Conservation (phyloP, 306 rosid genomes). For the Cucurbita ficifolia region DNA sequence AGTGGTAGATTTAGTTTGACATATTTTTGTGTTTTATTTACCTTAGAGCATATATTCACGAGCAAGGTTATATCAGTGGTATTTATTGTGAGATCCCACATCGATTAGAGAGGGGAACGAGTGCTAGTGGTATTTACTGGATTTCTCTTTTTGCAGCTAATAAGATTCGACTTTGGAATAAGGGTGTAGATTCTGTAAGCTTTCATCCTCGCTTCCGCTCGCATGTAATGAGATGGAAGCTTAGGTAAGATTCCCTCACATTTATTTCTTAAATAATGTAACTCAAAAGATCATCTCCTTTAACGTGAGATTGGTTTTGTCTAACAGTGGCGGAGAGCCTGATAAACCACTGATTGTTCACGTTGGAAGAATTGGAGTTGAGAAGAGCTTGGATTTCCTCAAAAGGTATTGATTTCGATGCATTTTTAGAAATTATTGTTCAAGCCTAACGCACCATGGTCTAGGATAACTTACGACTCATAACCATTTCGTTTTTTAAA, state of each 20-base stretch:
- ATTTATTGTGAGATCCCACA: neutral
- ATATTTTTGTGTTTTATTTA: neutral
- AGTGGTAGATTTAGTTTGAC: too few species aligned
- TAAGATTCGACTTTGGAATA: constrained; percentile 91
- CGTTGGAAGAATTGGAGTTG: constrained; percentile 93
- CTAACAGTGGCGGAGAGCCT: constrained; percentile 63
- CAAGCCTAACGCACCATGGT: too few species aligned
- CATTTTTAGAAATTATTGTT: too few species aligned
- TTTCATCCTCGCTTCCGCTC: constrained; percentile 71
- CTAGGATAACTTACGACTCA: neutral
- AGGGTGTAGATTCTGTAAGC: constrained; percentile 92
- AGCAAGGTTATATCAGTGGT: neutral
- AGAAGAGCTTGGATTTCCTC: constrained; percentile 89
- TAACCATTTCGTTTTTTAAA: neutral
- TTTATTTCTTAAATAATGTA: neutral
- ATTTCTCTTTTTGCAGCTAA: constrained; percentile 40
- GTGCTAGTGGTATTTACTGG: neutral
- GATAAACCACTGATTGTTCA: constrained; percentile 87
- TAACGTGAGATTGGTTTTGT: constrained; percentile 7
- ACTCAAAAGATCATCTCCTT: constrained; percentile 6
- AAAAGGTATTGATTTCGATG: constrained; percentile 35
- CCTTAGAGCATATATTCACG: neutral
- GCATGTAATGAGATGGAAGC: constrained; percentile 69
- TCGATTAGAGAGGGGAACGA: too few species aligned
- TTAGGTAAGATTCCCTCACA: constrained; percentile 36